Evolutionary conservation across 257 asterid species (phyloP).

Genomic region (Eustoma russellianum): DNA sequence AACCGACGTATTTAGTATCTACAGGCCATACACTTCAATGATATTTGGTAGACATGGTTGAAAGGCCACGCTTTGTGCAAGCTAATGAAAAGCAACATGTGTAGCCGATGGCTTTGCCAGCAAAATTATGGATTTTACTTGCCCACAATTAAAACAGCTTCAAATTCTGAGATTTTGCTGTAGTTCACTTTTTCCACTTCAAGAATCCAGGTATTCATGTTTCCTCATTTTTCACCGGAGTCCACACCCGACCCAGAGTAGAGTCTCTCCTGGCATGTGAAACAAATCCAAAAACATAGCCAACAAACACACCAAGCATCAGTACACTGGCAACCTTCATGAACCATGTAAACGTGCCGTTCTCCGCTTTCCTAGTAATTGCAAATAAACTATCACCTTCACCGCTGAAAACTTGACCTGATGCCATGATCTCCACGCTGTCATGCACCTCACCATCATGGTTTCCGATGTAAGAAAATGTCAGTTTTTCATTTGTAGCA

Average conservation of each 20-base stretch:
- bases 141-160: too few species aligned
- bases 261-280: constrained; percentile 36
- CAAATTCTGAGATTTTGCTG: too few species aligned
- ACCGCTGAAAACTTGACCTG: constrained; percentile 57
- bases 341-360: constrained; percentile 39
- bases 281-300: constrained; percentile 53
- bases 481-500: constrained; percentile 61
- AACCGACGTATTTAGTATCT: too few species aligned
- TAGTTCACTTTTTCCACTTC: too few species aligned
- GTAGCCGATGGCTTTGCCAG: too few species aligned
- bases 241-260: constrained; percentile 31
- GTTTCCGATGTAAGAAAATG: constrained; percentile 67
- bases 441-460: constrained; percentile 91
- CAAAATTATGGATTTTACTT: too few species aligned
- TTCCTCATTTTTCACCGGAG: constrained; percentile 54
- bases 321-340: constrained; percentile 41
- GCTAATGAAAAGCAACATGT: too few species aligned
- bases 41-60: too few species aligned
- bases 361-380: constrained; percentile 1
- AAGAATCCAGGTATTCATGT: constrained; percentile 2
- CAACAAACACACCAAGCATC: constrained; percentile 65
- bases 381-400: constrained; percentile 9
- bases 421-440: constrained; percentile 67
- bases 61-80: too few species aligned
- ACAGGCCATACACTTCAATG: too few species aligned